Evolutionary conservation across 169 alveolate species (phyloP).

Genomic region (Babesia ovis): DNA sequence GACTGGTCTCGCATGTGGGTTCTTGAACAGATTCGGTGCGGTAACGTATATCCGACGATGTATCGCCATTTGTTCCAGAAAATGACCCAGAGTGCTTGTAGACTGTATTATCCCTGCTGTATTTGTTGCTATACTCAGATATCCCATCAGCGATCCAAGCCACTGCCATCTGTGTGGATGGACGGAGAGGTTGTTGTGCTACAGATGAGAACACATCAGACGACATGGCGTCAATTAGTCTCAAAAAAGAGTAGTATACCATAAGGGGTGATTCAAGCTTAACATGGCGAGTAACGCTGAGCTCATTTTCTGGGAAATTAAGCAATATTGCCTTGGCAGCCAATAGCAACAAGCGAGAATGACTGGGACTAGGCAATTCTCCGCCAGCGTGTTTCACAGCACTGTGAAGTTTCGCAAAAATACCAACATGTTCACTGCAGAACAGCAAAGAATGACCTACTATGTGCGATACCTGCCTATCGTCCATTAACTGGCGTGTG

Average conservation of each 20-base stretch:
- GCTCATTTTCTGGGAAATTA: neutral
- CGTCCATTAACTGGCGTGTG: neutral
- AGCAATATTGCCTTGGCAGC: conserved; percentile 19
- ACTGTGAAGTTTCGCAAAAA: conserved; percentile 6
- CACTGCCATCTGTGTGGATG: neutral
- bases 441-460: conserved; percentile 9
- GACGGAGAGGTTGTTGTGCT: neutral
- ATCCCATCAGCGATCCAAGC: conserved; percentile 9
- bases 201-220: neutral
- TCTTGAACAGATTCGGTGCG: neutral
- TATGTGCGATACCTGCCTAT: neutral
- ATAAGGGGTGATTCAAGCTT: neutral
- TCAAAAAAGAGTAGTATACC: conserved; percentile 18
- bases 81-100: neutral
- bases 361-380: neutral
- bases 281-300: neutral
- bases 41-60: neutral
- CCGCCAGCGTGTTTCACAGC: neutral
- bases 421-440: conserved; percentile 1
- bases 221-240: conserved; percentile 1
- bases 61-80: neutral
- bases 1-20: too few species aligned
- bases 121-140: neutral
- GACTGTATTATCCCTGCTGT: neutral
- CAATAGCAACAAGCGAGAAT: neutral